Base-by-base conservation (phyloP, 73 alveolate species). In the Symbiodinium pilosum region DNA sequence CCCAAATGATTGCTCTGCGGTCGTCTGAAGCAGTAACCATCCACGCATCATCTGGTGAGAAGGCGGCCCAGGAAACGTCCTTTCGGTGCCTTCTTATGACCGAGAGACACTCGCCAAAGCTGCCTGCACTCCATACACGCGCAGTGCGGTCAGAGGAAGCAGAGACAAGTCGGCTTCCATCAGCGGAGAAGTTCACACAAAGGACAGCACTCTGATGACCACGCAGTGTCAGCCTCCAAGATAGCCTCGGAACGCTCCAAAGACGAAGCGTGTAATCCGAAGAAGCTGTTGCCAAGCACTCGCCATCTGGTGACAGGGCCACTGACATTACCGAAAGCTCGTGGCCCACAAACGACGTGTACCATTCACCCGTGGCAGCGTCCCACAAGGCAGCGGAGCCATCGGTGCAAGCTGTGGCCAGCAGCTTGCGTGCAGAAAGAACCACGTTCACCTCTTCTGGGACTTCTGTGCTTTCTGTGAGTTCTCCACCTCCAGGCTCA, bases 71-170 rank as follows among this genome's bases (percentile, higher is more conserved):
- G 6, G 75, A 43, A 36, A 87, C 97, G 77, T 91, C 97, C 39
- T 71, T 91, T 52, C 97, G 87, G 54, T 91, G 97, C 97, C 97
- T 86, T 18, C 97, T 87, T 30, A 91, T 51, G 77, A 91, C 97
- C 41, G 97, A 42, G 88, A 91, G 36, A 39, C 97, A 91, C 73
- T 88, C 96, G 11, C 96, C 96, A 32, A 91, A 91, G 43, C 96
- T 91, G 30, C 96, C 96, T 0, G 96, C 96, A 34, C 96, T 91
- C 96, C 96, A 91, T 2, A 91, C 56, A 39, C 96, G 96, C 54
- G 87, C 96, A 28, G 96, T 91, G 11, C 43, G 14, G 87, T 91
- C 96, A 54, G 88, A 68, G 96, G 96, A 91, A 24, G 96, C 96
- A 14, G 96, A 91, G 40, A 91, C 88, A 36, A 91, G 40, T 54